Conservation (phyloP, 345 rosid species). For the Sonneratia alba region DNA sequence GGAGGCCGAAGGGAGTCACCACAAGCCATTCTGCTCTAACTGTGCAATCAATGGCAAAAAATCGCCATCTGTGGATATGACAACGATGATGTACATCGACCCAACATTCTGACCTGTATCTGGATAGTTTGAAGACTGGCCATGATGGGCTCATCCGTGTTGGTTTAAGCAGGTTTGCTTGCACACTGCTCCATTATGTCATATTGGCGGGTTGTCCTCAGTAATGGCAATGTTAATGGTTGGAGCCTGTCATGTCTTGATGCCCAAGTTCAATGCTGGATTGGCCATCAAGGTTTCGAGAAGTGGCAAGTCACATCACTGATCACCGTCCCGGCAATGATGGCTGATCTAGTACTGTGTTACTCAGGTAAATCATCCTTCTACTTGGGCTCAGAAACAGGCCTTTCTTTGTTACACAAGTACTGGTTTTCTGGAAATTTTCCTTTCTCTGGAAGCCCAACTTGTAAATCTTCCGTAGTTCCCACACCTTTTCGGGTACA, state of each 20-base stretch:
- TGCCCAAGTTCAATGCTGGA: conserved; percentile 65
- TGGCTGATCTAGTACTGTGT: conserved; percentile 53
- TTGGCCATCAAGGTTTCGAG: conserved; percentile 45
- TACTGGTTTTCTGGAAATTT: background rate
- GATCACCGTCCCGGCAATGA: conserved; percentile 72
- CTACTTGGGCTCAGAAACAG: background rate
- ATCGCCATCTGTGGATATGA: conserved; percentile 64
- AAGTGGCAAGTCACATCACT: conserved; percentile 56
- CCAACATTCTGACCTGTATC: background rate
- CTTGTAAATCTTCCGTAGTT: too few relatives aligned
- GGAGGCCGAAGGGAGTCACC: conserved; percentile 74
- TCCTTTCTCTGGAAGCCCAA: background rate
- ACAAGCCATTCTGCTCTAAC: conserved; percentile 66
- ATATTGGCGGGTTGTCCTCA: conserved; percentile 81
- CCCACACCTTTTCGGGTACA: too few relatives aligned
- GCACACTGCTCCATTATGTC: conserved; percentile 76
- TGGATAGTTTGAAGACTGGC: background rate
- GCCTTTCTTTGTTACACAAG: background rate
- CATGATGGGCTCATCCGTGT: background rate
- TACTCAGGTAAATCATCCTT: conserved; percentile 32
- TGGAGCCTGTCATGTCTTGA: conserved; percentile 68
- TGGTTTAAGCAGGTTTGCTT: conserved; percentile 58
- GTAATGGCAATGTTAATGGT: conserved; percentile 87
- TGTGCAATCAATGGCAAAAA: conserved; percentile 76
- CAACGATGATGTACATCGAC: conserved; percentile 68